Evolutionary conservation across 768 basidiomycete species (phyloP).

Genomic region (Daedaleopsis nitida): DNA sequence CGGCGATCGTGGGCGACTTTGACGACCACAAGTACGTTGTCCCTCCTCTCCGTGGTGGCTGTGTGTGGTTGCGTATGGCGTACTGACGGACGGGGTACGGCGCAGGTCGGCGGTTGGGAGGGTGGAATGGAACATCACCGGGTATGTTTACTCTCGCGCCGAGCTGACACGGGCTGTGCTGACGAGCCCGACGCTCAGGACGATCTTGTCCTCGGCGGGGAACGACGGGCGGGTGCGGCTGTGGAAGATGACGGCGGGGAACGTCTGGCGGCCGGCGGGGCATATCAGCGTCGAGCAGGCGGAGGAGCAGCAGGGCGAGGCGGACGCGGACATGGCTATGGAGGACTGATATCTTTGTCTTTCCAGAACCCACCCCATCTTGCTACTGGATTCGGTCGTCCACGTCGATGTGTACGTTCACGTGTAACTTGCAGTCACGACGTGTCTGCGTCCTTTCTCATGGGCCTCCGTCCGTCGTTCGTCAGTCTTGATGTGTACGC

Average conservation of each 20-base stretch:
- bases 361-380: neutral
- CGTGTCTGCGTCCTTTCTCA: too few species aligned
- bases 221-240: constrained; percentile 81
- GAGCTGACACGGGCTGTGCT: neutral
- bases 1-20: constrained; percentile 79
- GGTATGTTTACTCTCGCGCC: constrained; percentile 43
- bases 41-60: neutral
- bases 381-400: neutral
- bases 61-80: neutral
- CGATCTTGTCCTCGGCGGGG: constrained; percentile 79
- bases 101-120: constrained; percentile 53
- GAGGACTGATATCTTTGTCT: constrained; percentile 31
- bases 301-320: constrained; percentile 49
- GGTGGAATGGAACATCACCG: constrained; percentile 95
- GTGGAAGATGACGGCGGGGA: constrained; percentile 85
- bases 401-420: neutral
- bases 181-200: constrained; percentile 43
- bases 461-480: too few species aligned
- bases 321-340: constrained; percentile 43
- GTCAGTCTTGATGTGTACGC: too few species aligned
- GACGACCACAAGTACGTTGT: constrained; percentile 75
- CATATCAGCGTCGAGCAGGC: constrained; percentile 81
- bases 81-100: neutral
- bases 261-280: constrained; percentile 82
- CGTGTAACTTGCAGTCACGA: too few species aligned